Base-by-base conservation (phyloP, 176 grass and related monocot genomes). In the Alopecurus myosuroides region DNA sequence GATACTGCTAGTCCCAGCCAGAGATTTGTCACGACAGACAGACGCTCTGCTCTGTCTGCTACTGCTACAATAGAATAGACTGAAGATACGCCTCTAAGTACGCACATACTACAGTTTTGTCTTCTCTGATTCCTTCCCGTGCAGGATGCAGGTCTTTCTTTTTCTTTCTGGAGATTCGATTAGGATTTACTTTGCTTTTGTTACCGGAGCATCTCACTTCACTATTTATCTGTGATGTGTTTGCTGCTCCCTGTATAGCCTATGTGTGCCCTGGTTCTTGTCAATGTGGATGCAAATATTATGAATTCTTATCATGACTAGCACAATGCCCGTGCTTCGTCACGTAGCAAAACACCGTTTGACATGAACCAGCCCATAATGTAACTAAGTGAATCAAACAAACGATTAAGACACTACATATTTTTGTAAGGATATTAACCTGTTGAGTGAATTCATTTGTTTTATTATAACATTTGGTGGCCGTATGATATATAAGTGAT, bases 141-240 rank as follows among this genome's bases (percentile, higher is more conserved):
- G 65, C 65, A 69, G 65, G 6, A 65, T 71, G n/a, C 37, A 57
- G 75, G 28, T 48, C 49, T 56, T 69, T 78, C 50, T 83, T 74
- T 61, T 58, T 61, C 68, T 74, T 74, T 74, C 49, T 13, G 26
- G 50, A 70, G 76, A 85, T 85, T 20, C 46, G 44, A 50, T 17
- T 18, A 57, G 75, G 75, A 53, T 77, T 57, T n/a, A 13, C 75
- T 77, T 57, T 25, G 26, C 5, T 57, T 73, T 70, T 44, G 12
- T 73, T 73, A 28, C 39, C 17, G 12, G 23, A 29, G 23, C 40
- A 17, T 74, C 25, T 1, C 42, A 19, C 42, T 49, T 1, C 42
- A 19, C 42, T 49, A 49, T 49, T 45, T 26, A 9, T 44, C 17
- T 71, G 39, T 15, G 5, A 30, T 7, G 28, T 63, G 13, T 71